Conservation (phyloP, 148 eudicot species). For the Arctostaphylos glauca region DNA sequence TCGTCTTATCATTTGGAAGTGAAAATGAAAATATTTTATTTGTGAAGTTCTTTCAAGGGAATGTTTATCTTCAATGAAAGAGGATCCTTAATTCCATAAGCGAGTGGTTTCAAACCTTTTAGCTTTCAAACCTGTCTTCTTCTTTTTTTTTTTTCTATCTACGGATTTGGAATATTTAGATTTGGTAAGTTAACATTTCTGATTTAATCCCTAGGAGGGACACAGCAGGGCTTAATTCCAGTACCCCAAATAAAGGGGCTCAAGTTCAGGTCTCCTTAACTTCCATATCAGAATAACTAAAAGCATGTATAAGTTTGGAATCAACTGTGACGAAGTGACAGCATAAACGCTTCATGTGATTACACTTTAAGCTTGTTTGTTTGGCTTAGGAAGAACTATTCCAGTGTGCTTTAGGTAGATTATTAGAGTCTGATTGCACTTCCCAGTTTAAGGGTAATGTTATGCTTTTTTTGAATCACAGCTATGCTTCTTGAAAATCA, state of each 20-base stretch:
- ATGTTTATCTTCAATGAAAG: neutral
- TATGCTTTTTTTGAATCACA: neutral
- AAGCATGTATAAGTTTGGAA: neutral
- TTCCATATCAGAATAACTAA: neutral
- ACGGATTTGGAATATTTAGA: neutral
- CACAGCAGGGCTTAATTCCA: neutral
- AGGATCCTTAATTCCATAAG: neutral
- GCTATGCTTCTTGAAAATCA: neutral
- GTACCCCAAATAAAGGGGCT: neutral
- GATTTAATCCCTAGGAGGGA: neutral
- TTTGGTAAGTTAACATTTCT: neutral
- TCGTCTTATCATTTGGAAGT: neutral
- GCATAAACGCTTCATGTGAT: neutral
- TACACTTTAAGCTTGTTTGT: neutral
- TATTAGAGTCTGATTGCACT: neutral
- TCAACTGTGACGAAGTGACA: neutral
- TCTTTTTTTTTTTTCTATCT: neutral
- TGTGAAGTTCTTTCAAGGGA: neutral
- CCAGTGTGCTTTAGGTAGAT: neutral
- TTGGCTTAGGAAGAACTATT: neutral
- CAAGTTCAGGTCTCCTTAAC: neutral
- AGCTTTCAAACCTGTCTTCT: neutral
- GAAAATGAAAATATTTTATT: neutral
- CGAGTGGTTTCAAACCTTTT: neutral
- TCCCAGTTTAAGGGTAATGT: neutral